phyloP scores from a whole-genome alignment of 2,329 filamentous ascomycete species.

The Xylaria hypoxylon region DNA sequence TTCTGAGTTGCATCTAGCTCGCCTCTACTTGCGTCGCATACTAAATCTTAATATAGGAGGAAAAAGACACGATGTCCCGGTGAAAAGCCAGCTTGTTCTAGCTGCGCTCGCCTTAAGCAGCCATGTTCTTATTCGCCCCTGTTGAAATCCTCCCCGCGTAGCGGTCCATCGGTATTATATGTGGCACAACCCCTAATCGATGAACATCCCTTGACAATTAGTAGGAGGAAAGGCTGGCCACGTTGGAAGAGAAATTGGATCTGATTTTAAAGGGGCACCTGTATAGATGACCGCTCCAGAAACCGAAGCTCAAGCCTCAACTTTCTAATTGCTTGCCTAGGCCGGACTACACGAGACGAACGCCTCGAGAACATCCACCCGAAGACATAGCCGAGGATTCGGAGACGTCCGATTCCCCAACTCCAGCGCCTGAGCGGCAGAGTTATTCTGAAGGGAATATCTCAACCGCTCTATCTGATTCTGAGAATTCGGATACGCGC shows the following conservation, averaged over 20 bases:
- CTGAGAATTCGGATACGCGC: conserved; percentile 35
- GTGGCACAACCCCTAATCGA: conserved; percentile 26
- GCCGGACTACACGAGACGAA: conserved; percentile 28
- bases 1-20: not conserved
- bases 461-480: conserved; percentile 28
- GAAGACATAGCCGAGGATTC: conserved; percentile 28
- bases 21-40: not conserved
- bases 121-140: conserved; percentile 36
- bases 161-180: conserved; percentile 40
- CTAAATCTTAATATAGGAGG: conserved; percentile 32
- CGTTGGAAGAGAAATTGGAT: conserved; percentile 39
- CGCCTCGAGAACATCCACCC: conserved; percentile 21
- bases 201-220: conserved; percentile 35
- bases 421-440: conserved; percentile 22
- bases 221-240: conserved; percentile 39
- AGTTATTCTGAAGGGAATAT: conserved; percentile 17
- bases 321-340: conserved; percentile 32
- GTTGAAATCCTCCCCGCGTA: conserved; percentile 31
- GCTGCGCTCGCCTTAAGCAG: conserved; percentile 39
- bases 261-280: conserved; percentile 37
- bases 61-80: conserved; percentile 42
- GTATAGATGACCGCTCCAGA: conserved; percentile 22
- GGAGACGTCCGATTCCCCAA: conserved; percentile 24
- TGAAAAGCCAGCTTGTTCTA: conserved; percentile 39
- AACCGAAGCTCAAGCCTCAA: not conserved